Conservation (phyloP, 331 rosid genomes). For the Spiraea crenata region DNA sequence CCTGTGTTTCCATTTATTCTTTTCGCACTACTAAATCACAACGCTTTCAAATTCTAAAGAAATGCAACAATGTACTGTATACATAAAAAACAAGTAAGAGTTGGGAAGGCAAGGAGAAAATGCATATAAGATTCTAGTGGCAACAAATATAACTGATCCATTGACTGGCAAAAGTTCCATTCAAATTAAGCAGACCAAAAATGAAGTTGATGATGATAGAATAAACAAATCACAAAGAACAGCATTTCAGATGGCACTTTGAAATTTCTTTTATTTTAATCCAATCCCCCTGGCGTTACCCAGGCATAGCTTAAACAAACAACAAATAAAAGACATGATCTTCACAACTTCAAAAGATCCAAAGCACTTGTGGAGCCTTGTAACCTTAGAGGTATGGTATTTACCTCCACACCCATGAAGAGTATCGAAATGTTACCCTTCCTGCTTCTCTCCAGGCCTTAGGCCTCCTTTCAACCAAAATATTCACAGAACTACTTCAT, state of each 20-base stretch:
- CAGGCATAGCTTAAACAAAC: background rate
- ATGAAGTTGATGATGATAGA: too few relatives aligned
- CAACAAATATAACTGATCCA: background rate
- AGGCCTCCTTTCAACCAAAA: background rate
- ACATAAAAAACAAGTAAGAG: background rate
- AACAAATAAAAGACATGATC: background rate
- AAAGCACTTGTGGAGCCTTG: background rate
- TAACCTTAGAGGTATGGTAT: background rate
- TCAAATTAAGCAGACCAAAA: background rate
- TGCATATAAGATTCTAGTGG: background rate
- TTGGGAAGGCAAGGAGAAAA: background rate
- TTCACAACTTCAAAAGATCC: background rate
- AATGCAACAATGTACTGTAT: background rate
- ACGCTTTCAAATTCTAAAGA: background rate
- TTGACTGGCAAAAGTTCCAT: background rate
- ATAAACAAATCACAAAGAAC: background rate
- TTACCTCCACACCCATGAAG: constrained; percentile 1
- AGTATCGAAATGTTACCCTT: background rate
- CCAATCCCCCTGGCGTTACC: background rate
- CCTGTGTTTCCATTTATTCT: background rate
- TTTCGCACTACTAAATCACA: background rate
- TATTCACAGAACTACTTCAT: background rate
- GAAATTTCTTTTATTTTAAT: background rate
- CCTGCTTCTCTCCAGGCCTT: constrained; percentile 7
- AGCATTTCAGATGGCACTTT: background rate